Evolutionary conservation across 305 asterid genomes (phyloP), one percentile per base, ranked within the genome.

Genomic region (Fraxinus sp.): DNA sequence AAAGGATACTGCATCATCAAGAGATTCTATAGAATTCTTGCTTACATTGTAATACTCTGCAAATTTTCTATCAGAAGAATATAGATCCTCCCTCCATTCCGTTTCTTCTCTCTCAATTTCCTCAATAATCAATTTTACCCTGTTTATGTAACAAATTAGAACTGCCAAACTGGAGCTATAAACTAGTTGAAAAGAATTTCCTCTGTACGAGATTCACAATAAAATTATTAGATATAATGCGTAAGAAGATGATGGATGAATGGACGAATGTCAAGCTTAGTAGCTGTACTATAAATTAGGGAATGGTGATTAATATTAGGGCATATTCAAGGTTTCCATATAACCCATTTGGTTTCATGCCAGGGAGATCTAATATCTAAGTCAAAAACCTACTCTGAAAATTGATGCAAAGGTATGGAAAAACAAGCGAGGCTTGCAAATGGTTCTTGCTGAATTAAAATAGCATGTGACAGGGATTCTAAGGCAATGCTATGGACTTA

Each of bases 41-140:
- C 95, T 86, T 86, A 96, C 99, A 78, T 91, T 94, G 87, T 96
- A 96, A 85, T 96, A 93, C 86, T 93, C 97, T 0, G 95, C 94
- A 88, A 93, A 91, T 91, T 90, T 91, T 89, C 97, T 89, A 85
- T 96, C 97, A 5, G 97, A 93, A 30, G 97, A 94, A 90, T 96
- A 96, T 30, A 96, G 85, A 82, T 94, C 99, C 78, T 96, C 98
- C 83, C 97, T 86, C 97, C 95, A 92, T 74, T 93, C 92, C 62
- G 90, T 87, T 92, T 94, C 99, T 89, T 94, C 98, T 87, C 98
- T 92, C 92, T 96, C 98, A 81, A 96, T 92, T 91, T 93, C 99
- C 87, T 96, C 99, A 80, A 88, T 91, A 74, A 91, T 92, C 93
- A 94, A 82, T 86, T 96, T 96, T 74, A 96, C 95, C 95, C 99